Base-by-base conservation (phyloP, 805 yeast species). In the Hyphopichia homilentoma region DNA sequence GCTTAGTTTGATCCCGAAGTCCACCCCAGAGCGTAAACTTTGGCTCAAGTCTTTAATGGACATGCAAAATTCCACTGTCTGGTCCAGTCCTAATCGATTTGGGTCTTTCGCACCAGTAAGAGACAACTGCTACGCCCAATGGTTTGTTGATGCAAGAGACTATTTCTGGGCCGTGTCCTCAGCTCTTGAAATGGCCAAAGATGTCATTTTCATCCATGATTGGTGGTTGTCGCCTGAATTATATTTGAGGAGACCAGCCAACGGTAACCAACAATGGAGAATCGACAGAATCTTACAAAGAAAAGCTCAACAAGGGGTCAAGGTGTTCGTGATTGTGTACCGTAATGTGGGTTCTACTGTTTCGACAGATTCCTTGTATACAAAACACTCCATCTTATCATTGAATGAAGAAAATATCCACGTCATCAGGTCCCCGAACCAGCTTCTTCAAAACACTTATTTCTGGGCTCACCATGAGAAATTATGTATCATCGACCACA, bases 391-490 rank as follows among this genome's bases (percentile, higher is more conserved):
- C 0, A 70, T 93, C 50, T 68, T 94, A 32, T 87, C 84, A 33
- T 65, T 93, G 25, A 88, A 90, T 57, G 70, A 65, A 31, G 81
- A 79, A 16, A 93, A 93, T 51, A 78, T 93, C 31, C 90, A 85
- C 57, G 88, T 90, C 9, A 74, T 93, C 39, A 75, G 99, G 45
- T 89, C 97, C 1, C 99, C 99, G 4, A 89, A 93, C 47, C 99
- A 93, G 55, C 76, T 93, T 54, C 62, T 86, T 34, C 97, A 93
- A 53, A 85, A 86, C 45, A 90, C 96, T 0, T 84, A 79, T 49
- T 94, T 93, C 54, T 93, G 98, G 98, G 98, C 99, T 0, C 99
- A 93, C 63, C 99, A 93, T 62, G 99, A 93, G 51, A 93, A 93
- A 51, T 57, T 93, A 36, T 79, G 89, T 39, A 74, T 93, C 21